Conservation (phyloP, 306 rosid species). For the Sphenostylis stenocarpa region DNA sequence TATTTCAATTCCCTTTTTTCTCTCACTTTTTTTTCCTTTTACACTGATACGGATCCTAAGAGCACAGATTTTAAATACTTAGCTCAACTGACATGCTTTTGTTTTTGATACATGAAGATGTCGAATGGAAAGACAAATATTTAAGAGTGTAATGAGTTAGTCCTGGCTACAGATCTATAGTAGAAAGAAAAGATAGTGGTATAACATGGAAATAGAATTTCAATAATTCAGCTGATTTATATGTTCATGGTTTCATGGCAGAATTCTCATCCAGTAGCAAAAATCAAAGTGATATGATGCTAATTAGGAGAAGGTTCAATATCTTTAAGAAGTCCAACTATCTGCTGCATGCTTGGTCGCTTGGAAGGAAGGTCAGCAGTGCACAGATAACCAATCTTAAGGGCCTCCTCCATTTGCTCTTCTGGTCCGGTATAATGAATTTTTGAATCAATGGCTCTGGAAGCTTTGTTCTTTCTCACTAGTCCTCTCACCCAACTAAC, state of each 20-base stretch:
- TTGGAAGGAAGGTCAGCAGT: slow-evolving; percentile 83
- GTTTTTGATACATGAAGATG: not conserved
- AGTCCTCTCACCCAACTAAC: slow-evolving; percentile 81
- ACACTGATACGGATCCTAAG: too few relatives aligned
- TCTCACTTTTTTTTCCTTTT: too few relatives aligned
- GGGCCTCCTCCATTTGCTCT: slow-evolving; percentile 70
- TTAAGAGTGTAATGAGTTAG: not conserved
- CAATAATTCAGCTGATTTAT: slow-evolving; percentile 35
- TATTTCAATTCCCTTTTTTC: too few relatives aligned
- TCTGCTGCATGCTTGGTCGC: slow-evolving; percentile 90
- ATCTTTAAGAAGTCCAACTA: slow-evolving; percentile 86
- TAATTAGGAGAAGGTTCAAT: slow-evolving; percentile 51
- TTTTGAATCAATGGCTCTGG: slow-evolving; percentile 68
- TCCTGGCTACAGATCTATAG: slow-evolving; percentile 20
- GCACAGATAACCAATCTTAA: slow-evolving; percentile 83
- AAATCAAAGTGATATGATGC: slow-evolving; percentile 16
- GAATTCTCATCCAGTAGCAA: not conserved
- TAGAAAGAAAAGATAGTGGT: slow-evolving; percentile 23
- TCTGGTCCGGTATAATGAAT: slow-evolving; percentile 56
- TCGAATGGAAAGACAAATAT: not conserved
- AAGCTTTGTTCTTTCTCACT: slow-evolving; percentile 63
- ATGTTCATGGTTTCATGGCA: slow-evolving; percentile 32
- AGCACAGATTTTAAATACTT: not conserved
- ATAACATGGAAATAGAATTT: slow-evolving; percentile 26
- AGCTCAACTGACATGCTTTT: not conserved